Evolutionary conservation across 805 yeast species (phyloP), one percentile per base, ranked within the genome.

Genomic region (Teunomyces kruisii): DNA sequence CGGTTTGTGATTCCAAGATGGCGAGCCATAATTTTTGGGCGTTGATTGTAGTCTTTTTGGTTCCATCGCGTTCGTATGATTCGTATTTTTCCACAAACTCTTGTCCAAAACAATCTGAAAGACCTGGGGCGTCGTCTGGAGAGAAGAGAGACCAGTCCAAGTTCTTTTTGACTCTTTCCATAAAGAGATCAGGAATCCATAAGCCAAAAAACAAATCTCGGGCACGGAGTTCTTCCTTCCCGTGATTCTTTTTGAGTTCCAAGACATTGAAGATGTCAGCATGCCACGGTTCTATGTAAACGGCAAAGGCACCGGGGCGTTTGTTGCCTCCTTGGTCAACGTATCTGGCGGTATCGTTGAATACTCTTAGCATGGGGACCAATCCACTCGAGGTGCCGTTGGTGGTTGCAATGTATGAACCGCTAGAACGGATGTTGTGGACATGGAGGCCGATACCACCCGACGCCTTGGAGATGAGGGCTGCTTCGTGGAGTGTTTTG

Each of bases 321-420:
- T 91, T 91, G 70, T 92, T 92, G 45, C 98, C 98, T 51, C 99
- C 99, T 75, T 92, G 99, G 59, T 92, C 98, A 33, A 92, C 98
- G 60, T 91, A 92, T 56, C 97, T 80, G 14, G 99, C 98, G 19
- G 98, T 90, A 68, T 89, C 86, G 73, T 92, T 92, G 72, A 84
- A 92, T 8, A 92, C 98, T 55, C 96, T 81, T 22, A 92, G 72
- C 97, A 92, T 90, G n/a, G 99, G 99, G 33, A 91, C 84, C 40
- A 92, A 70, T 31, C 99, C 99, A 56, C 84, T 88, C 2, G 97
- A 89, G 9, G 87, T 81, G 43, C 98, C 99, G 62, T 88, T 88
- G 6, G 97, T 84, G 45, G 96, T 95, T 19, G 96, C 85, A 54
- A 92, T 90, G 63, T 84, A 83, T 1, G 96, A 78, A 8, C 97